Base-by-base conservation (phyloP, 345 rosid genomes). In the Salix dunnii region DNA sequence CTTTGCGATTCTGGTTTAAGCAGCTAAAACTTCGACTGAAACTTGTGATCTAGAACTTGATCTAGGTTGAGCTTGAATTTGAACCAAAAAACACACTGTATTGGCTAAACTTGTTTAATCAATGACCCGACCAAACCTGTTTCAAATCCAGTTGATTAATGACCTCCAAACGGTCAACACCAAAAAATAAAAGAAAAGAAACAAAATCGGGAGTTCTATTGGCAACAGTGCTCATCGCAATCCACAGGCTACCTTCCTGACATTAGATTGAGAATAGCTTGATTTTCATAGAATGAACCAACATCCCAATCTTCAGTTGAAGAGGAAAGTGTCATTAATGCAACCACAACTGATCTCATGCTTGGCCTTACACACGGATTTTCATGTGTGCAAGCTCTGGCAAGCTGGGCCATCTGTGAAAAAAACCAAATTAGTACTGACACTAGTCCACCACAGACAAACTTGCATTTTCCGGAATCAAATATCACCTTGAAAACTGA, bases 281-380 rank as follows among this genome's bases (percentile, higher is more conserved):
- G 78, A 38, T 70, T 76, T 68, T 76, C 73, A 68, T 75, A 67
- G 36, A 55, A 53, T 2, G 78, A 51, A 51, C 46, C 48, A 42
- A 73, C 88, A 80, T 89, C 97, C 95, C 96, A 91, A 28, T 91
- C 95, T 64, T 92, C 96, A 0, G 94, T 88, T 0, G 91, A 70
- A 1, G 99, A 93, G 1, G 91, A 89, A 30, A 91, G 93, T 11
- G 93, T 89, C 79, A 88, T 88, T 62, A 90, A 82, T 30, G 96
- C 94, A 43, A 91, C 96, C 81, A 91, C 98, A 5, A 90, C 79
- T 38, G 92, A 90, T 77, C 94, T 89, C 98, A 90, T 93, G 67
- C 88, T 87, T 7, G 96, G 98, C 14, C 93, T 89, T 60, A 88
- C 82, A 75, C 88, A 91, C 31, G 97, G 91, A 66, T 85, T 89